Conservation (phyloP, 495 filamentous ascomycete species). For the Evernia prunastri region DNA sequence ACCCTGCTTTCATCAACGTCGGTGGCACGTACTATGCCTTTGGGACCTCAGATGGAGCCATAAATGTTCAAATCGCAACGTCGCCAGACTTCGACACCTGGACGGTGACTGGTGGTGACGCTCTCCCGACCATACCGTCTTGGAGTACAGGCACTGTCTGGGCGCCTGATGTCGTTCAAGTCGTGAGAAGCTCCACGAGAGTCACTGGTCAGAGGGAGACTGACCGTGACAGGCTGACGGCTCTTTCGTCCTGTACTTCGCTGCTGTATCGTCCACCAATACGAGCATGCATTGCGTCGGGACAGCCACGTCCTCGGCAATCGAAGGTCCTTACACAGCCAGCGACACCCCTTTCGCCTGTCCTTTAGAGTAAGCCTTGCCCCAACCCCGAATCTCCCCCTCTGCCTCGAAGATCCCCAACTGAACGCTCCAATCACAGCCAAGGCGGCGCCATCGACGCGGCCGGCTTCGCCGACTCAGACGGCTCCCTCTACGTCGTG, state of each 20-base stretch:
- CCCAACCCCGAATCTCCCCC: no score
- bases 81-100: conserved; percentile 31
- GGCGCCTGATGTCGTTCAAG: conserved; percentile 42
- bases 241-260: conserved; percentile 40
- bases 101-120: conserved; percentile 30
- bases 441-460: conserved; percentile 40
- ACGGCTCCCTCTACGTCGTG: conserved; percentile 34
- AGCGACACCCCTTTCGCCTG: conserved; percentile 30
- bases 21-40: conserved; percentile 33
- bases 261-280: conserved; percentile 29
- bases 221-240: conserved; percentile 23
- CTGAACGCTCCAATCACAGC: neutral
- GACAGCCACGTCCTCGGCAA: conserved; percentile 34
- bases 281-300: conserved; percentile 39
- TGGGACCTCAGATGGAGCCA: conserved; percentile 25
- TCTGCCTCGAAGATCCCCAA: no score
- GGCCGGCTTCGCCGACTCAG: conserved; percentile 32
- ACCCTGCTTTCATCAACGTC: conserved; percentile 32
- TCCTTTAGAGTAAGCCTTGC: conserved; percentile 22
- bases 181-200: neutral
- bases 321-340: conserved; percentile 37
- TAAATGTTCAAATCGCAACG: conserved; percentile 24
- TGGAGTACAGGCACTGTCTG: conserved; percentile 36
- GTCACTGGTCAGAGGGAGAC: neutral
- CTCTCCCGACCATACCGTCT: conserved; percentile 30